Evolutionary conservation across 2,329 filamentous ascomycete species (phyloP).

Genomic region (Coleophoma eucalyptorum): DNA sequence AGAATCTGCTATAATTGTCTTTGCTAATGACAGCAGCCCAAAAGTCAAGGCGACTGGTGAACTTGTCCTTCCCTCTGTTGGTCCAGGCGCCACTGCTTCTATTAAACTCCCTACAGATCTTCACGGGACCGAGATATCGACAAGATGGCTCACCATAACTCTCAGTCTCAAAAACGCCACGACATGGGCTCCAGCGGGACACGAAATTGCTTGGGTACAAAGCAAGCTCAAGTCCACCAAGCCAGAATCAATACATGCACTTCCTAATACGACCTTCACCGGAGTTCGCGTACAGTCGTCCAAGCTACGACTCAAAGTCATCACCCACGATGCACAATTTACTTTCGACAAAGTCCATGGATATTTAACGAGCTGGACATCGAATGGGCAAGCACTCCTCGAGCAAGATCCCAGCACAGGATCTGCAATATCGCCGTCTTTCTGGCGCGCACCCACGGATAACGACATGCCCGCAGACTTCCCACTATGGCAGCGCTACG

Average conservation of each 20-base stretch:
- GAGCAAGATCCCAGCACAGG: conserved; percentile 29
- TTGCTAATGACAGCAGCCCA: no score
- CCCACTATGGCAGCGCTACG: conserved; percentile 53
- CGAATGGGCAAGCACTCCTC: conserved; percentile 30
- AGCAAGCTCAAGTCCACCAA: conserved; percentile 31
- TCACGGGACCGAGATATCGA: conserved; percentile 14
- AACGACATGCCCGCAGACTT: conserved; percentile 55
- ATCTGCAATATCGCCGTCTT: conserved; percentile 39
- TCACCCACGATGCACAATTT: conserved; percentile 32
- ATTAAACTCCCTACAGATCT: conserved; percentile 28
- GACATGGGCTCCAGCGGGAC: conserved; percentile 46
- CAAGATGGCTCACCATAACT: conserved; percentile 40
- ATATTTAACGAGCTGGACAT: conserved; percentile 37
- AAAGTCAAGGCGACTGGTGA: conserved; percentile 23
- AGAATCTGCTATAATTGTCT: no score
- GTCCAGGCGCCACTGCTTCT: conserved; percentile 32
- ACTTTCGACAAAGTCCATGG: conserved; percentile 42
- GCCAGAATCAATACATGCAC: conserved; percentile 11
- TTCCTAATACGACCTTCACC: conserved; percentile 7
- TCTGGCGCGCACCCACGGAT: conserved; percentile 64
- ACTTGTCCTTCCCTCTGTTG: conserved; percentile 36
- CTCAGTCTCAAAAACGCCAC: conserved; percentile 38
- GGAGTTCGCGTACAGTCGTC: conserved; percentile 7
- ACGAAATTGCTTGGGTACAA: conserved; percentile 54
- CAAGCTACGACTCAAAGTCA: conserved; percentile 23